A percentile compares a stretch with the other conserved stretches of the same genome.
phyloP scores from a whole-genome alignment of 768 basidiomycete species.

The Naganishia vaughanmartiniae region DNA sequence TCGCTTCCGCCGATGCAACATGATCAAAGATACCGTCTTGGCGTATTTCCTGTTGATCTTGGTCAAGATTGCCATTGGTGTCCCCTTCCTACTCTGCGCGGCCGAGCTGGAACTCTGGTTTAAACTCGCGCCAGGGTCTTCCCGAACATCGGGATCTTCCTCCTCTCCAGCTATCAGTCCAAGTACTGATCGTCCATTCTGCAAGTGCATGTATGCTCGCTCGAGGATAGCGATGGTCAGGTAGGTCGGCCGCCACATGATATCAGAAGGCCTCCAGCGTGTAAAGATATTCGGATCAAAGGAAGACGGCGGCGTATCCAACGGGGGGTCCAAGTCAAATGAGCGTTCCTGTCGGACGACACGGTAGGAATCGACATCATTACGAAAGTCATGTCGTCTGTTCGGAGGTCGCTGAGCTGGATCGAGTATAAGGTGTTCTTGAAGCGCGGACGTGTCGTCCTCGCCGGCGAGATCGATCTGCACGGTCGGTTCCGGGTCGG shows the following conservation, averaged over 20 bases:
- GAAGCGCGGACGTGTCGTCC: background rate
- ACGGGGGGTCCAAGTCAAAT: conserved; percentile 10
- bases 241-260: conserved; percentile 41
- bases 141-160: conserved; percentile 31
- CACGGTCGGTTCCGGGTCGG: background rate
- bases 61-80: conserved; percentile 39
- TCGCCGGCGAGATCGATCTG: background rate
- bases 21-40: conserved; percentile 42
- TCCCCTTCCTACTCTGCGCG: conserved; percentile 5
- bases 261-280: conserved; percentile 41
- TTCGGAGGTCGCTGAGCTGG: conserved; percentile 37
- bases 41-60: conserved; percentile 43
- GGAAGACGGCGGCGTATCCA: background rate
- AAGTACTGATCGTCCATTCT: conserved; percentile 37
- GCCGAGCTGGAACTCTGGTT: background rate
- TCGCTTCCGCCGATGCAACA: conserved; percentile 45
- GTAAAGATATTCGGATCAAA: conserved; percentile 15
- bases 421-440: conserved; percentile 32
- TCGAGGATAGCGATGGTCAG: conserved; percentile 44
- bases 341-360: conserved; percentile 18
- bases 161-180: conserved; percentile 34
- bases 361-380: conserved; percentile 21
- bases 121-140: conserved; percentile 31
- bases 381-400: conserved; percentile 38
- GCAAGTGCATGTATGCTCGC: conserved; percentile 38